Percentiles rank a stretch among this genome's conserved stretches.
These are phyloP conservation scores for Fragaria ananassa DNA, from an alignment of 306 rosid genomes.

Conservation along the genomic window DNA sequence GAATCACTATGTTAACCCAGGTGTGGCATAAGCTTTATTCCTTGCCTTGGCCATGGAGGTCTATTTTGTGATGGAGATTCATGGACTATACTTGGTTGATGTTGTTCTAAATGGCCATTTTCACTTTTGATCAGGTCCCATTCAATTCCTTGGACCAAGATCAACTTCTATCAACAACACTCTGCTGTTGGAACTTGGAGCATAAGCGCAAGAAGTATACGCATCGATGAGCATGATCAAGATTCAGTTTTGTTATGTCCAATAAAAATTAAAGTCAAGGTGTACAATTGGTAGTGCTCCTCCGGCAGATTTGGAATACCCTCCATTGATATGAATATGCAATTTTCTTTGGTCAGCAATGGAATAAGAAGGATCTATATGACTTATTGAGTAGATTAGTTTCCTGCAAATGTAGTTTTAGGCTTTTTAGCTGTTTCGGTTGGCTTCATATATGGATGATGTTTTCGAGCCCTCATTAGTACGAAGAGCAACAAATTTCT, in stretches of 20 bases:
- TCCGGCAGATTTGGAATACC: background rate
- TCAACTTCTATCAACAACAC: constrained; percentile 61
- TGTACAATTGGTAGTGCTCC: background rate
- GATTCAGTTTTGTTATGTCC: background rate
- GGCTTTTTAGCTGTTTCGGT: background rate
- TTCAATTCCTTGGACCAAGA: constrained; percentile 74
- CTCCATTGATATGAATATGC: background rate
- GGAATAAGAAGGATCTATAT: background rate
- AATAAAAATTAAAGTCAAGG: too few relatives aligned
- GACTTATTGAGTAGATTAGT: background rate
- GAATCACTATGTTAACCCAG: constrained; percentile 73
- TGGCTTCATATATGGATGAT: background rate
- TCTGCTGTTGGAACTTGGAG: constrained; percentile 64
- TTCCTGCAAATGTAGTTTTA: background rate
- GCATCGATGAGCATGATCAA: background rate
- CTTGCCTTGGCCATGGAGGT: background rate
- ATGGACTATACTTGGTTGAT: background rate
- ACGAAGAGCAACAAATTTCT: background rate
- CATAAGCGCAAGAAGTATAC: constrained; percentile 25
- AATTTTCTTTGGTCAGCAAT: background rate
- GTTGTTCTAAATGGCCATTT: background rate
- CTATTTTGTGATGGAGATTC: background rate
- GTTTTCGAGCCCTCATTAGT: background rate
- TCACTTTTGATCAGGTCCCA: constrained; percentile 54
- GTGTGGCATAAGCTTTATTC: constrained; percentile 25